A percentile compares a stretch with the other conserved stretches of the same genome.
phyloP scores from a whole-genome alignment of 1,284 basidiomycete species.

The Termitomyces sp. region DNA sequence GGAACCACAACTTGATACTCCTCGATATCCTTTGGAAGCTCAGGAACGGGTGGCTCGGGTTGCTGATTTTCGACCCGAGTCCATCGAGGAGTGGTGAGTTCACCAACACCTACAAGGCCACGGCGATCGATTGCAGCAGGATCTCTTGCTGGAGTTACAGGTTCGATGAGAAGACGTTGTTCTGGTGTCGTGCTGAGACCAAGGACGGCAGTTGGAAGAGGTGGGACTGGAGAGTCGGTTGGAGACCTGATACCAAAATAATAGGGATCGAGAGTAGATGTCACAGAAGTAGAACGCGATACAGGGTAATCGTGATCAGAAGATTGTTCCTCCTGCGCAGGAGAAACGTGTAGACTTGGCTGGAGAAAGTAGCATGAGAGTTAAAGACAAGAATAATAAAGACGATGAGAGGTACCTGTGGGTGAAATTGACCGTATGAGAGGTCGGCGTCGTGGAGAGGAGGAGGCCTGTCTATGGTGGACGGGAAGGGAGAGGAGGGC shows the following conservation, averaged over 20 bases:
- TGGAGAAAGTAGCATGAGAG: slow-evolving; percentile 16
- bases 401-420: slow-evolving; percentile 15
- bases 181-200: slow-evolving; percentile 38
- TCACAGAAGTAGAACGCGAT: slow-evolving; percentile 57
- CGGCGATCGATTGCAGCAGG: slow-evolving; percentile 83
- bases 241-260: slow-evolving; percentile 71
- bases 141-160: slow-evolving; percentile 71
- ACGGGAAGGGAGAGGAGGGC: slow-evolving; percentile 29
- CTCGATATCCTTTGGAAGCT: slow-evolving; percentile 27
- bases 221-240: slow-evolving; percentile 54
- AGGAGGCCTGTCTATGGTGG: slow-evolving; percentile 35
- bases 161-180: slow-evolving; percentile 38
- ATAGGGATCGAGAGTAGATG: slow-evolving; percentile 78
- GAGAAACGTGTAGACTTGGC: slow-evolving; percentile 37
- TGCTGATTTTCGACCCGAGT: slow-evolving; percentile 39
- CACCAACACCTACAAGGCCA: slow-evolving; percentile 89
- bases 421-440: slow-evolving; percentile 25
- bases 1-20: slow-evolving; percentile 42
- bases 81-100: slow-evolving; percentile 97
- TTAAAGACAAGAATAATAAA: slow-evolving; percentile 6
- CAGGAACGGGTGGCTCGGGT: slow-evolving; percentile 23
- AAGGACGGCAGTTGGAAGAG: slow-evolving; percentile 36
- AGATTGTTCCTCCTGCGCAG: slow-evolving; percentile 26
- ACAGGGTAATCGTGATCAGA: slow-evolving; percentile 28
- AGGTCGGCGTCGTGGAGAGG: slow-evolving; percentile 34